A percentile compares a stretch with the other conserved stretches of the same genome.
Conservation (phyloP, 495 filamentous ascomycete species). For the Cladorrhinum samala region DNA sequence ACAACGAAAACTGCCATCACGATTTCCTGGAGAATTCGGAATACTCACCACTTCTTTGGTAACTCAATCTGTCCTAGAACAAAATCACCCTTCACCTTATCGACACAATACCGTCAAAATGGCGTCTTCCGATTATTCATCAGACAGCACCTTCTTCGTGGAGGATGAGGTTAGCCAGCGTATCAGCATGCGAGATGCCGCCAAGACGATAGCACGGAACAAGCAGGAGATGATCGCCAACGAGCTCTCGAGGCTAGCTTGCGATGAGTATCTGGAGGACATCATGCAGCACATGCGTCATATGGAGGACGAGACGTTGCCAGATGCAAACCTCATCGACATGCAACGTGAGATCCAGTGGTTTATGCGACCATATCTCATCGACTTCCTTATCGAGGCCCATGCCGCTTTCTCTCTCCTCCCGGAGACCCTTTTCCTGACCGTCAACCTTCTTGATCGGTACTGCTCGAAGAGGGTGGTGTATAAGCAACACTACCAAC, state of each 20-base stretch:
- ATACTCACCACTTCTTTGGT: slow-evolving; percentile 17
- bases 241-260: slow-evolving; percentile 73
- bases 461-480: slow-evolving; percentile 99
- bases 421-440: slow-evolving; percentile 90
- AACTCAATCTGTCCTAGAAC: not conserved
- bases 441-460: slow-evolving; percentile 91
- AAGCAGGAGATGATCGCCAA: slow-evolving; percentile 79
- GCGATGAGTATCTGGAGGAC: slow-evolving; percentile 87
- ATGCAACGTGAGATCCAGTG: slow-evolving; percentile 99
- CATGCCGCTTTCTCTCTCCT: slow-evolving; percentile 90
- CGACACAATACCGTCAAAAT: slow-evolving; percentile 50
- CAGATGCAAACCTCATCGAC: slow-evolving; percentile 95
- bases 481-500: slow-evolving; percentile 97
- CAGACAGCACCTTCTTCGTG: slow-evolving; percentile 71
- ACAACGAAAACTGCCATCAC: slow-evolving; percentile 5
- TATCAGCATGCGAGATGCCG: slow-evolving; percentile 61
- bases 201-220: slow-evolving; percentile 66
- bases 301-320: slow-evolving; percentile 93
- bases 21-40: slow-evolving; percentile 49
- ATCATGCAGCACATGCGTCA: slow-evolving; percentile 86
- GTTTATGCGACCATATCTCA: slow-evolving; percentile 98
- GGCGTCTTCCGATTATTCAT: slow-evolving; percentile 55
- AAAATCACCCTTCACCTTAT: slow-evolving; percentile 7
- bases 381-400: slow-evolving; percentile 97
- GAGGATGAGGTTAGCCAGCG: slow-evolving; percentile 59